Conservation (phyloP, 352 stramenopile species). For the Phytopythium montanum region DNA sequence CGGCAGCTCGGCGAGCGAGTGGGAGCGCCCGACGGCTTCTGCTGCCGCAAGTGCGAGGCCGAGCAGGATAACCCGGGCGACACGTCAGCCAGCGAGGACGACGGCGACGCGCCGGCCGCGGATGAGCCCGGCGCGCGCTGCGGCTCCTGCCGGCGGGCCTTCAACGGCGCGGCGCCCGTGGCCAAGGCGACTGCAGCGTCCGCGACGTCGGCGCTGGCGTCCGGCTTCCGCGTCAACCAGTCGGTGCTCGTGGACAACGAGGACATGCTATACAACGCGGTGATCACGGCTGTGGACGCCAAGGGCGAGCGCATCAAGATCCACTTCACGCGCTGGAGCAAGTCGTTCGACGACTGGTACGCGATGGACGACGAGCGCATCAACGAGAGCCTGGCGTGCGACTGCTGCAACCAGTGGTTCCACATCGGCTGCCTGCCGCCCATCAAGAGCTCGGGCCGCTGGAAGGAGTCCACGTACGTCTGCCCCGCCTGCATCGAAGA, state of each 20-base stretch:
- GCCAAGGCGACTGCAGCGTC: not conserved
- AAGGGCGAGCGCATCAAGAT: constrained; percentile 79
- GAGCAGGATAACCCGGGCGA: constrained; percentile 58
- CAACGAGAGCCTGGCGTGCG: constrained; percentile 86
- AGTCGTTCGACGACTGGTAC: constrained; percentile 89
- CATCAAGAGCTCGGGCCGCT: constrained; percentile 81
- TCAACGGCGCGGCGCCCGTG: constrained; percentile 20
- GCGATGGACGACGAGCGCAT: constrained; percentile 88
- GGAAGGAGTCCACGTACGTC: constrained; percentile 86
- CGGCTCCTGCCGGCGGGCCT: constrained; percentile 57
- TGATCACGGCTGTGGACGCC: constrained; percentile 80
- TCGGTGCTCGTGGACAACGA: constrained; percentile 84
- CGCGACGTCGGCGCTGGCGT: constrained; percentile 12
- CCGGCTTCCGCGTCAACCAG: constrained; percentile 78
- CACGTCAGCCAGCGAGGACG: constrained; percentile 27
- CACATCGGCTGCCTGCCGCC: constrained; percentile 81
- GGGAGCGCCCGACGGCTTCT: constrained; percentile 53
- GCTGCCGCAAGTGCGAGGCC: constrained; percentile 64
- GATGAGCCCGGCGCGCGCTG: constrained; percentile 65
- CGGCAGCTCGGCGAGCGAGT: constrained; percentile 47
- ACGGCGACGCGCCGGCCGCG: constrained; percentile 20
- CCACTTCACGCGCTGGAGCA: constrained; percentile 84
- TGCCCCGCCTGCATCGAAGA: constrained; percentile 78
- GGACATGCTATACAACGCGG: constrained; percentile 83
- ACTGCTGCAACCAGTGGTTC: constrained; percentile 88